Evolutionary conservation across 305 asterid genomes (phyloP), one percentile per base, ranked within the genome.

Genomic region (Solanum chacoense): DNA sequence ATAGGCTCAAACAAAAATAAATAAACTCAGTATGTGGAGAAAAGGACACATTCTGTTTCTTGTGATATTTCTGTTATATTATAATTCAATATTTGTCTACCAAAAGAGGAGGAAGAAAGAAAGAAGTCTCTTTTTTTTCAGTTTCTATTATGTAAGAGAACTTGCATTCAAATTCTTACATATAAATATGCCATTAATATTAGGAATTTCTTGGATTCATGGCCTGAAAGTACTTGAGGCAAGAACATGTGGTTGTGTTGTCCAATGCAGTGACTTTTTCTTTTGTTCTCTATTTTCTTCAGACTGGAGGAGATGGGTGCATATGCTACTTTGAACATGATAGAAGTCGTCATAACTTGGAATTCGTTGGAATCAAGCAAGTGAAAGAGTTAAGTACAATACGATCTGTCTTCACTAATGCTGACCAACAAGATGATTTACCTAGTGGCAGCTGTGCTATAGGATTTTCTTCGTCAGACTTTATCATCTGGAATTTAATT

Each of bases 261-360:
- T 84, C 45, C 73, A 84, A 50, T 81, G 38, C 72, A 81, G 38
- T 81, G 5, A 40, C 45, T 79, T 88, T 75, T 69, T 81, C 20
- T 37, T 78, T 42, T 50, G 85, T 34, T 26, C 63, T 32, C 77
- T 42, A 2, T 5, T 16, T 29, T 65, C 85, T 55, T 88, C 93
- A 97, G 99, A 96, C 97, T 6, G 99, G 99, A 91, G 96, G 97
- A 89, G 99, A 97, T 93, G 99, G 99, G 89, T 97, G 98, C 93
- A 94, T 96, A 91, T 97, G 99, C 94, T 92, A 96, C 93, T 93
- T 97, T 90, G 96, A 91, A 90, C 92, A 93, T 90, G 93, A 93
- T 85, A 94, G 91, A 91, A 90, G 89, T 92, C 89, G 89, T 89
- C 91, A 50, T 74, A 92, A 91, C 90, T 89, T 96, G 93, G 98